Evolutionary conservation across 345 rosid genomes (phyloP).

Genomic region (Heritiera littoralis): DNA sequence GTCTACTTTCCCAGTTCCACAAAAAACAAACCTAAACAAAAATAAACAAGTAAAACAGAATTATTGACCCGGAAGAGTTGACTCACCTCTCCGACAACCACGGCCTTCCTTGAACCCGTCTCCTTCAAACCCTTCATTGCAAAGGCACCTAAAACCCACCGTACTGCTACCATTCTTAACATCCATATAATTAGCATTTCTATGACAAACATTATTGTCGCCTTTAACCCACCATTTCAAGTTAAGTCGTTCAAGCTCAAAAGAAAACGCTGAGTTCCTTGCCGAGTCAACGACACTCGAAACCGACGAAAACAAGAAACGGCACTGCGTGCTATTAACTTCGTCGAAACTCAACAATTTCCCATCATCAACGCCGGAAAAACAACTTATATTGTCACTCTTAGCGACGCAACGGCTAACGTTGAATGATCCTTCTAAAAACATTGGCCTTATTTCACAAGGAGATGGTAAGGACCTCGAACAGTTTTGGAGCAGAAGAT

Average conservation of each 20-base stretch:
- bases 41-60: background rate
- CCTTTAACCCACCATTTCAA: conserved; percentile 81
- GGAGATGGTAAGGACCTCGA: background rate
- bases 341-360: conserved; percentile 29
- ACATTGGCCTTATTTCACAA: conserved; percentile 44
- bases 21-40: conserved; percentile 1
- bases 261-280: conserved; percentile 22
- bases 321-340: conserved; percentile 37
- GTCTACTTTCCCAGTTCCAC: background rate
- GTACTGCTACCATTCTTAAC: conserved; percentile 25
- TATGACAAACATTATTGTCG: conserved; percentile 33
- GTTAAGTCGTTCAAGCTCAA: conserved; percentile 53
- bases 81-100: conserved; percentile 77
- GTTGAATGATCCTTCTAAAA: conserved; percentile 27
- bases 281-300: conserved; percentile 32
- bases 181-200: conserved; percentile 22
- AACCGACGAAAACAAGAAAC: conserved; percentile 50
- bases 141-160: conserved; percentile 50
- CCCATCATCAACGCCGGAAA: conserved; percentile 9
- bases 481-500: conserved; percentile 64
- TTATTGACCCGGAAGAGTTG: conserved; percentile 19
- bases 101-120: conserved; percentile 53
- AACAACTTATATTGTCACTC: conserved; percentile 49
- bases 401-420: conserved; percentile 24
- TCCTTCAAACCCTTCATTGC: conserved; percentile 50